phyloP scores from a whole-genome alignment of 805 yeast species.

The Ogataea glucozyma region DNA sequence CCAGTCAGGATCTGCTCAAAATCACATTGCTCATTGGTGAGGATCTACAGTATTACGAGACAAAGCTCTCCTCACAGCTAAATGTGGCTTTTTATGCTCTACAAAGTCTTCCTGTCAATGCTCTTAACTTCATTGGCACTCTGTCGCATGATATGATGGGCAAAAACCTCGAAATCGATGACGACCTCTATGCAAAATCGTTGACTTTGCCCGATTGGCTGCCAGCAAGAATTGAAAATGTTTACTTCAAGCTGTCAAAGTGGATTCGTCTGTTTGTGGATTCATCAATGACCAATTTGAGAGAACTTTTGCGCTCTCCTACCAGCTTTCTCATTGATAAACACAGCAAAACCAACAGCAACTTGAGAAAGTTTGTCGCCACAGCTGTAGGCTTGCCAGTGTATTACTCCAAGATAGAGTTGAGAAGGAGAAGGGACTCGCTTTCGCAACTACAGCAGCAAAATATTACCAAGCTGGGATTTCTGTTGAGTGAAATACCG shows the following conservation, averaged over 20 bases:
- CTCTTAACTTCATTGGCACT: conserved; percentile 13
- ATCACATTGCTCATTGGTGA: conserved; percentile 45
- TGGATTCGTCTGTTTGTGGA: conserved; percentile 19
- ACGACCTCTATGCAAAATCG: conserved; percentile 18
- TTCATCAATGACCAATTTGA: conserved; percentile 18
- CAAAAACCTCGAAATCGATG: conserved; percentile 20
- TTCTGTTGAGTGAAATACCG: conserved; percentile 37
- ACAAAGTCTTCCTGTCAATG: conserved; percentile 40
- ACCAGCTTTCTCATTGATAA: conserved; percentile 27
- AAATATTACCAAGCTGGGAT: conserved; percentile 41
- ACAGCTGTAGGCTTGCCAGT: conserved; percentile 41
- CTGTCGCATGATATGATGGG: conserved; percentile 32
- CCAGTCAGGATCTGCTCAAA: conserved; percentile 35
- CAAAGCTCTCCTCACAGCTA: conserved; percentile 34
- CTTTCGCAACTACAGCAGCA: conserved; percentile 25
- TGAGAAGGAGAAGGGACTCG: conserved; percentile 26
- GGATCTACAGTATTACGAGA: conserved; percentile 50
- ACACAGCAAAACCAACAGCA: conserved; percentile 18
- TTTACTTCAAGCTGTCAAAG: conserved; percentile 15
- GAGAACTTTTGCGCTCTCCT: conserved; percentile 25
- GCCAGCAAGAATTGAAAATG: conserved; percentile 14
- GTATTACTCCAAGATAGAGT: conserved; percentile 33
- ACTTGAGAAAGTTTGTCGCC: conserved; percentile 25
- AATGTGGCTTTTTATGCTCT: conserved; percentile 39
- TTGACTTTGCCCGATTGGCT: conserved; percentile 26